Conservation (phyloP, 2,329 filamentous ascomycete genomes). For the Epichloe gansuensis region DNA sequence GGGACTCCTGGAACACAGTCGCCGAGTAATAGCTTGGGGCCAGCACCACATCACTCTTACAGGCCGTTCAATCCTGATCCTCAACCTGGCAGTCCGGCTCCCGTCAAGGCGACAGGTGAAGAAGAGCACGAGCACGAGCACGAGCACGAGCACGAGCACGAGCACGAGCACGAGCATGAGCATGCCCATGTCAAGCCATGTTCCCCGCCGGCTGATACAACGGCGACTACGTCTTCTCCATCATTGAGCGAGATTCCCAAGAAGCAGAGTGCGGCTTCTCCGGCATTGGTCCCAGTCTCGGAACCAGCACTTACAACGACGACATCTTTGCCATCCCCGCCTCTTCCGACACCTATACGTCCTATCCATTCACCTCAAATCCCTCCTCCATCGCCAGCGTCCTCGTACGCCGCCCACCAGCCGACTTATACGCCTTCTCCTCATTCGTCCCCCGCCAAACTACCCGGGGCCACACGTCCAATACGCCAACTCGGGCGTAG, state of each 20-base stretch:
- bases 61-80: conserved; percentile 2
- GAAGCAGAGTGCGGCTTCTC: background rate
- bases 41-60: conserved; percentile 14
- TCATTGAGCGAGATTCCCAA: no score
- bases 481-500: background rate
- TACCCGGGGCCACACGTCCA: conserved; percentile 5
- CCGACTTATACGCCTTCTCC: conserved; percentile 7
- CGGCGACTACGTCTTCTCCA: no score
- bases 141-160: background rate
- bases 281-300: background rate
- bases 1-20: background rate
- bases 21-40: background rate
- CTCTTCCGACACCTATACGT: background rate
- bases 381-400: background rate
- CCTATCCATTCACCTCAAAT: background rate
- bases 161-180: no score
- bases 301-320: background rate
- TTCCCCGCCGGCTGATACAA: no score
- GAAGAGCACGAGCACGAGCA: background rate
- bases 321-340: background rate
- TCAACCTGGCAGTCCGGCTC: background rate
- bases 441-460: conserved; percentile 3
- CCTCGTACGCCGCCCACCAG: conserved; percentile 2
- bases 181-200: no score
- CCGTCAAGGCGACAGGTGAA: background rate